Base-by-base conservation (phyloP, 331 rosid genomes). In the Quercus tomentella region DNA sequence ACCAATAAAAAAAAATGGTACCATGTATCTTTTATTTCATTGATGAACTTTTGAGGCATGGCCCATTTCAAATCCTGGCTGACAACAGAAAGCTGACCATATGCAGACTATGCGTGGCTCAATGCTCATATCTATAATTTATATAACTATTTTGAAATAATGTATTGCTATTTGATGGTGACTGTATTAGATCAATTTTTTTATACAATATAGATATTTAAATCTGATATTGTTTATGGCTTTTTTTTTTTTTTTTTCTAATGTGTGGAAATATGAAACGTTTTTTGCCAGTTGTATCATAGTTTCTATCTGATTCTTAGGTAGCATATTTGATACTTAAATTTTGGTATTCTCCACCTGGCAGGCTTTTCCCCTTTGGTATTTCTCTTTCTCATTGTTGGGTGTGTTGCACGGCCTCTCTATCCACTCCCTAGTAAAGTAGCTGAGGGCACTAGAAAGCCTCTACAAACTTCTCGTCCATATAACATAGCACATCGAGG, bases 401-500 rank as follows among this genome's bases (percentile, higher is more conserved):
- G 93, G 78, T 82, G 90, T 86, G 60, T 87, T n/a, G 93, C 89
- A 26, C 89, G 98, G 81, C 94, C 97, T 69, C 37, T 91, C 25
- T 76, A 91, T 84, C 97, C 90, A 9, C 92, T 84, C 73, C 98
- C 97, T 56, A 79, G 92, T 56, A 82, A 87, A 81, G 45, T 1
- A 6, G 70, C 56, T 16, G 31, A 62, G 72, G 82, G 80, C 73
- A 73, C 31, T 58, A 83, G 83, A 62, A 76, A 74, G 77, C 94
- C 96, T 69, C 84, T 93, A 16, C 96, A 95, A 81, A 91, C 96
- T 56, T 90, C 63, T 76, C 92, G 93, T 49, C 96, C 99, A 4
- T 93, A 85, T 79, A 95, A 95, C 78, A 23, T 95, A 76, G 99
- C 98, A 4, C 99, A 95, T 79, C 89, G 99, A 22, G 99, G 99